Base-by-base conservation (phyloP, 2,329 filamentous ascomycete species). In the Pezizomycotina sp. region DNA sequence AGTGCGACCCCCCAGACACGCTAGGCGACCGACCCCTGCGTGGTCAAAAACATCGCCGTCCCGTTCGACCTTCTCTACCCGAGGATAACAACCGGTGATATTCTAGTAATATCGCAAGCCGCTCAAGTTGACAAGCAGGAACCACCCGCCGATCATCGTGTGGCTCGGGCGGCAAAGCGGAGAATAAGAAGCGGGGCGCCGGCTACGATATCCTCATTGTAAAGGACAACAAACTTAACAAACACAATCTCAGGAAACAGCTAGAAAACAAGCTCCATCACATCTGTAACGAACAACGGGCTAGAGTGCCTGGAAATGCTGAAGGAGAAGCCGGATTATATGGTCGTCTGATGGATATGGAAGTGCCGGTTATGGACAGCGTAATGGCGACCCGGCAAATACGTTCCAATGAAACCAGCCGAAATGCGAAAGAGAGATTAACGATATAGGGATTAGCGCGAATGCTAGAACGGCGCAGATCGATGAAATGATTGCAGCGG, bases 331-430 rank as follows among this genome's bases (percentile, higher is more conserved):
- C n/a, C n/a, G n/a, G n/a, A n/a, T n/a, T n/a, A n/a, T n/a, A n/a
- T n/a, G n/a, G n/a, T n/a, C 33, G 13, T 24, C 56, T 84, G 4
- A 82, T 84, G 77, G 79, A 84, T 52, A 63, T 82, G 30, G 77
- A 83, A 51, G 84, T 84, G 78, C 78, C 78, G 1, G 66, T 82
- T 27, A 82, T 83, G 77, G 76, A 84, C 48, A 78, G 79, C 22
- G 68, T 78, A 56, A 76, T 75, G 2, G 81, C 77, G 45, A 72
- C 77, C 9, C 63, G 65, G 26, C 67, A 62, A 40, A 82, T 86
- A 34, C 66, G 79, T 10, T 65, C 74, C 42, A 60, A 78, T 12
- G 76, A 84, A 53, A n/a, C n/a, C n/a, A n/a, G n/a, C n/a, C n/a
- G n/a, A n/a, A n/a, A n/a, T n/a, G n/a, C n/a, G n/a, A n/a, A n/a